These are phyloP conservation scores for Chiua virens DNA, from an alignment of 768 basidiomycete species.

Conservation along the genomic window DNA sequence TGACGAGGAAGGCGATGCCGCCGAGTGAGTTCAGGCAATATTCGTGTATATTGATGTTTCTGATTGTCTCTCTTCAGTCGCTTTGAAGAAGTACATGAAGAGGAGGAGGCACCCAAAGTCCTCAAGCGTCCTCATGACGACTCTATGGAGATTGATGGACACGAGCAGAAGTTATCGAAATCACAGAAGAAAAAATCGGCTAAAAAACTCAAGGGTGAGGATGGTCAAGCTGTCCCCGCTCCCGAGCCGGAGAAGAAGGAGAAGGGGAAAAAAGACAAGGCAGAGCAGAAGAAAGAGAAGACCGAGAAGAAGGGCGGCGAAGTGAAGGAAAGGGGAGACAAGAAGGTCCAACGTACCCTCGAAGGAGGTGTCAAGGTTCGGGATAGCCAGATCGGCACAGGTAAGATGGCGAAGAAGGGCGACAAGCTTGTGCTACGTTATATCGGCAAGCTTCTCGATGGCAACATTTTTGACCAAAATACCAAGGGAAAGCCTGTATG, in stretches of 20 bases:
- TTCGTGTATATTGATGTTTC: neutral
- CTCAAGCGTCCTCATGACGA: slow-evolving; percentile 77
- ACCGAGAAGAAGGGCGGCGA: slow-evolving; percentile 31
- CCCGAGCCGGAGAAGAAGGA: slow-evolving; percentile 24
- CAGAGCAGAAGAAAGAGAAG: slow-evolving; percentile 35
- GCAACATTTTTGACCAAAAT: slow-evolving; percentile 79
- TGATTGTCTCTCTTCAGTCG: slow-evolving; percentile 38
- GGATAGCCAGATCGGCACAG: slow-evolving; percentile 78
- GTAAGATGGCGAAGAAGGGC: slow-evolving; percentile 86
- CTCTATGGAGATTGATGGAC: slow-evolving; percentile 40
- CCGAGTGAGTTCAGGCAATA: slow-evolving; percentile 37
- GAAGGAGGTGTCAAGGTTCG: slow-evolving; percentile 72
- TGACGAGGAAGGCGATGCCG: slow-evolving; percentile 44
- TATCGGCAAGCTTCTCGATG: slow-evolving; percentile 83
- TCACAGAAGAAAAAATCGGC: slow-evolving; percentile 58
- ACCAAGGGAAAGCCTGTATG: slow-evolving; percentile 83
- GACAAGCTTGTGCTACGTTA: slow-evolving; percentile 85
- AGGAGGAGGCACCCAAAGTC: slow-evolving; percentile 36
- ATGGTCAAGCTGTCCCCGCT: slow-evolving; percentile 41
- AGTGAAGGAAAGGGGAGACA: slow-evolving; percentile 27
- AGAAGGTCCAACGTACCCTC: slow-evolving; percentile 39
- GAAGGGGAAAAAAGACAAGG: slow-evolving; percentile 34
- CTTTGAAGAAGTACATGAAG: slow-evolving; percentile 66
- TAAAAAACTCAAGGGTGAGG: slow-evolving; percentile 74
- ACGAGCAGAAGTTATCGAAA: slow-evolving; percentile 44